phyloP scores from a whole-genome alignment of 2,329 filamentous ascomycete species.

The Huntiella omanensis region DNA sequence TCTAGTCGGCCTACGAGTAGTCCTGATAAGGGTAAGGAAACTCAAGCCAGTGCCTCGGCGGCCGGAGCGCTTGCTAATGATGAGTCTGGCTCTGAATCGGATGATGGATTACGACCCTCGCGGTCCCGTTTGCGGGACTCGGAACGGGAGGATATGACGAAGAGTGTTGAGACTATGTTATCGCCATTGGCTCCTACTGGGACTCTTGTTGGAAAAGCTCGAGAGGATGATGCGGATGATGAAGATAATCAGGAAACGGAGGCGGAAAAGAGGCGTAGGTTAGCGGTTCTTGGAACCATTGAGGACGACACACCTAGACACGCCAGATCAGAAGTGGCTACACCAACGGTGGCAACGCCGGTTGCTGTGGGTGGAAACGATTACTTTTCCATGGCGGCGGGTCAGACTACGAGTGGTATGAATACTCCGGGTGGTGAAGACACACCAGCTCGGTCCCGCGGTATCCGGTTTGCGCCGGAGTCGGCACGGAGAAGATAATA shows the following conservation, averaged over 20 bases:
- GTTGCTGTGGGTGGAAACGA: background rate
- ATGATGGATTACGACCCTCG: constrained; percentile 1
- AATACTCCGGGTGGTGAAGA: constrained; percentile 28
- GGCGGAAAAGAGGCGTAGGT: constrained; percentile 52
- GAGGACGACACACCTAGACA: constrained; percentile 15
- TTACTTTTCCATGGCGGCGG: background rate
- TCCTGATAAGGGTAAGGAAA: background rate
- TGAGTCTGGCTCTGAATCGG: background rate
- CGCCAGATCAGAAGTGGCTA: constrained; percentile 15
- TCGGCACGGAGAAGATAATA: background rate
- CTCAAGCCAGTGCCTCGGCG: background rate
- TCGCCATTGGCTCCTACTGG: background rate
- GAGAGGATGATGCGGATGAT: background rate
- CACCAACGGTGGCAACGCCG: background rate
- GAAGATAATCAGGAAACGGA: constrained; percentile 58
- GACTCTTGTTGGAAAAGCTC: background rate
- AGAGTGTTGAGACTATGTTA: background rate
- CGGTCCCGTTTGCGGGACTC: background rate
- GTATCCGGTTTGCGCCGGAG: background rate
- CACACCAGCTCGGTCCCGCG: constrained; percentile 13
- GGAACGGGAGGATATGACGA: background rate
- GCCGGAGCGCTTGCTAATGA: background rate
- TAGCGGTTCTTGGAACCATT: constrained; percentile 51
- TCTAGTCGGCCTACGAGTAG: no score
- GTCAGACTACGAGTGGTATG: constrained; percentile 22